Evolutionary conservation across 345 rosid species (phyloP), one percentile per base, ranked within the genome.

Genomic region (Bretschneidera sinensis): DNA sequence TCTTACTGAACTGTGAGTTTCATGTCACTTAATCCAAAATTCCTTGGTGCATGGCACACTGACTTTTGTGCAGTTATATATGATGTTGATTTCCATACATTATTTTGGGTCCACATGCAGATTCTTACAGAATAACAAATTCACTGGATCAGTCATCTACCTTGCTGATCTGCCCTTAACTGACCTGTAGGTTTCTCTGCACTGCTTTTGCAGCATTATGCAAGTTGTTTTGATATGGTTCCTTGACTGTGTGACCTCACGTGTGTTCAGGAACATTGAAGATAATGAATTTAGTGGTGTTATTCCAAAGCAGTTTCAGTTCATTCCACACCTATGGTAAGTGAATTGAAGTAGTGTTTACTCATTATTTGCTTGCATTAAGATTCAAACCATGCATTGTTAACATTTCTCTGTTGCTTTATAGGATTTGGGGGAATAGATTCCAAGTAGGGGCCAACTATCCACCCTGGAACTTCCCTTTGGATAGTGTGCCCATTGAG

Each of bases 141-240:
- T 92, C 59, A 84, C 98, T 14, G 98, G 98, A 81, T 91, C 99
- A 21, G 86, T 92, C 77, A 58, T 77, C 59, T 85, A 83, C 76
- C 87, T 92, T 52, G 65, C 94, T 52, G 69, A 80, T 63, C 95
- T 92, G 69, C 88, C 88, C 60, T 81, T 89, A 67, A 71, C 60
- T 61, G 77, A 89, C 74, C 79, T 92, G 98, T 92, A 83, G 11
- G 86, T 72, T 59, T 63, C 60, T 47, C 49, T 11, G 18, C 48
- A 48, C 55, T 57, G 22, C 54, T 35, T 71, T 54, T 11, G n/a
- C 54, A 19, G 9, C 24, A 23, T 51, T 62, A 20, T 70, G 59
- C 55, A 48, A n/a, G 43, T 51, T 60, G 18, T 66, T 59, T 43
- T 72, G 52, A 31, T n/a, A 54, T 51, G 22, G 24, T 34, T 59